Base-by-base conservation (phyloP, 352 stramenopile genomes). In the Phytophthora chlamydospora region DNA sequence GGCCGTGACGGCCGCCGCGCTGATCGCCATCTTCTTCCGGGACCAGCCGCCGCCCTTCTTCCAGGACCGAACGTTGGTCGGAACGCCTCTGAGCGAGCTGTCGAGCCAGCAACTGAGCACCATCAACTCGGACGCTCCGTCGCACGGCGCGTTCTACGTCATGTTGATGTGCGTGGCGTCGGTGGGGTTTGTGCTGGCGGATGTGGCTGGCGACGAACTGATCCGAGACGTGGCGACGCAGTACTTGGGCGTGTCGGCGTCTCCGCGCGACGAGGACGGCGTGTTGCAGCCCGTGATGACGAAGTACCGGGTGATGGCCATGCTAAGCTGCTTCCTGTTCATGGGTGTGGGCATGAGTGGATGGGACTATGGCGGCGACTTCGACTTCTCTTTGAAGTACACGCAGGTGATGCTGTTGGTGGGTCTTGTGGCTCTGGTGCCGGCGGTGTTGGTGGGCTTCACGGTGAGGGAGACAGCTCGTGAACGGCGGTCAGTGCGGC, bases 151-250 rank as follows among this genome's bases (percentile, higher is more conserved):
- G 4, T 64, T 75, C 13, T 91, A 87, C 62, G 57, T 89, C 6
- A 39, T 89, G 54, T 42, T 88, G 42, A 91, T 97, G 73, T 69
- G 73, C 9, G 38, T 93, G 17, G 84, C 88, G 2, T 88, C 79
- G 17, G 19, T 89, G 19, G 88, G 86, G 0, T 94, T 92, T 58
- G 76, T 94, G 13, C 65, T 93, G 36, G 82, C 85, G 2, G 86
- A 96, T 53, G 84, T 93, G 4, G 79, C 88, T 6, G 76, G 75
- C 16, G 88, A 96, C 66, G 75, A 73, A 8, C 54, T 91, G n/a
- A 63, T 78, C 11, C 48, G 59, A 4, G 67, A 89, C 14, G 52
- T 87, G 3, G 66, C 66, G 13, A 49, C 16, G 29, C 47, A 29
- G 10, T 29, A 58, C 35, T 66, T 66, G 8, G 33, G 21, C 14